These are phyloP conservation scores for Senna siamea DNA, from an alignment of 306 rosid species.

Conservation along the genomic window DNA sequence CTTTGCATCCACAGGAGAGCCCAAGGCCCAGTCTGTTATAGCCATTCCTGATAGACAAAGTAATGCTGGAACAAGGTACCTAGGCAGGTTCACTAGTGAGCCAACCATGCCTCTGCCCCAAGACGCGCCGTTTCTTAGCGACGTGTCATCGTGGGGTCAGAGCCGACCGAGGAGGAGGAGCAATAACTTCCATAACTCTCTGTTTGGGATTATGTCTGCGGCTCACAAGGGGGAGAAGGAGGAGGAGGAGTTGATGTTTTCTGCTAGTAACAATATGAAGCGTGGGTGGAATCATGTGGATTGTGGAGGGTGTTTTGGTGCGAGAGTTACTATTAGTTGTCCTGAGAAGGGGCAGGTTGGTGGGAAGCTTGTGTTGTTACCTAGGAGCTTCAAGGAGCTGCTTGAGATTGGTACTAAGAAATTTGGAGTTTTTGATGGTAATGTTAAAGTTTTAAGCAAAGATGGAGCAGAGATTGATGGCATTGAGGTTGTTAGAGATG, in stretches of 20 bases:
- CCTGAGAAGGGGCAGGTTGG: constrained; percentile 46
- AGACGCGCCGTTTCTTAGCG: constrained; percentile 27
- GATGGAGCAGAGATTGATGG: constrained; percentile 73
- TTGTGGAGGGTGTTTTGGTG: neutral
- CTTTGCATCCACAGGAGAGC: constrained; percentile 32
- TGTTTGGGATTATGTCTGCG: constrained; percentile 83
- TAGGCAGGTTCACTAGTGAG: constrained; percentile 81
- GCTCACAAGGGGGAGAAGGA: constrained; percentile 62
- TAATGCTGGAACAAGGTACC: constrained; percentile 43
- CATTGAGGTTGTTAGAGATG: constrained; percentile 61
- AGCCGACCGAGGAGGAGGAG: constrained; percentile 68
- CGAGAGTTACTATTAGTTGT: constrained; percentile 55
- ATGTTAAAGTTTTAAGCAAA: constrained; percentile 47
- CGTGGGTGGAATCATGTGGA: constrained; percentile 27
- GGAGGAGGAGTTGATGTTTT: neutral
- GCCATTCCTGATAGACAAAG: constrained; percentile 46
- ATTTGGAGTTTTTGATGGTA: constrained; percentile 44
- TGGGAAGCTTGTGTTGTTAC: constrained; percentile 57
- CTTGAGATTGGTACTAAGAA: constrained; percentile 57
- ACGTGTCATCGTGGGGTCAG: constrained; percentile 19
- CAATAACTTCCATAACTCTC: constrained; percentile 70
- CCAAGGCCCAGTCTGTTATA: constrained; percentile 43
- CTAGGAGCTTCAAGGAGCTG: constrained; percentile 50
- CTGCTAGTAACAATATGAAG: neutral
- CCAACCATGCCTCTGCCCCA: constrained; percentile 62